A percentile compares a stretch with the other conserved stretches of the same genome.
These are phyloP conservation scores for Arthrobotrys conoides DNA, from an alignment of 2,329 filamentous ascomycete species.

Conservation along the genomic window DNA sequence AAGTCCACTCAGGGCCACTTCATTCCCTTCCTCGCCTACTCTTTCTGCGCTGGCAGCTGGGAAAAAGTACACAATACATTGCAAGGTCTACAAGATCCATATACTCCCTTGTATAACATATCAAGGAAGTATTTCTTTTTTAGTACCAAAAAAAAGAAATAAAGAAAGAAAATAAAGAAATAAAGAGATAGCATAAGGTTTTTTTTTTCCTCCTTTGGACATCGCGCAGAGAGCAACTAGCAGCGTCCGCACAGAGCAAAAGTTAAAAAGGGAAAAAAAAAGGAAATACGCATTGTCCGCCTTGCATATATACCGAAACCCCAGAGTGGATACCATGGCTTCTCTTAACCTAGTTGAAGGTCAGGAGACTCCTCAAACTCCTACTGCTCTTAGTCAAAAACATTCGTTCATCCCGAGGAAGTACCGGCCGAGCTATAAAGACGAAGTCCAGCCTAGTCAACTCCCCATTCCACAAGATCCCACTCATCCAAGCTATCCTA, in stretches of 20 bases:
- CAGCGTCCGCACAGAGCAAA: constrained; percentile 2
- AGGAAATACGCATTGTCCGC: constrained; percentile 26
- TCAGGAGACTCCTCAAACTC: constrained; percentile 36
- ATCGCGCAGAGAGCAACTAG: constrained; percentile 9
- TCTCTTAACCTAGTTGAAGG: constrained; percentile 29
- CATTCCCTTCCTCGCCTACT: constrained; percentile 37
- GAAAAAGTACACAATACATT: constrained; percentile 17
- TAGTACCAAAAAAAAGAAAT: neutral
- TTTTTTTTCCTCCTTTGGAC: neutral
- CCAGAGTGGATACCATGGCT: constrained; percentile 40
- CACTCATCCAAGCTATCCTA: constrained; percentile 35
- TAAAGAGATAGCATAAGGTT: constrained; percentile 24
- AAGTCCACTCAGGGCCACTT: constrained; percentile 10
- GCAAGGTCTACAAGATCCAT: constrained; percentile 33
- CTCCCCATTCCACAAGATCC: constrained; percentile 47
- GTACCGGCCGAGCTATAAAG: constrained; percentile 31
- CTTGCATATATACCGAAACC: constrained; percentile 44
- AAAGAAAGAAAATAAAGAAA: constrained; percentile 30
- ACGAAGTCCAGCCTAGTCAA: constrained; percentile 12
- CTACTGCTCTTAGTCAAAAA: neutral
- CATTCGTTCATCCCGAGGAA: constrained; percentile 30
- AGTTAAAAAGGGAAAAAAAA: neutral
- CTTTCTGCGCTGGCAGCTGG: constrained; percentile 57
- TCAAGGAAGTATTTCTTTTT: neutral
- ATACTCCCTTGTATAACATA: constrained; percentile 53